Conservation (phyloP, 176 grass and related monocot species). For the Juncus inflexus region DNA sequence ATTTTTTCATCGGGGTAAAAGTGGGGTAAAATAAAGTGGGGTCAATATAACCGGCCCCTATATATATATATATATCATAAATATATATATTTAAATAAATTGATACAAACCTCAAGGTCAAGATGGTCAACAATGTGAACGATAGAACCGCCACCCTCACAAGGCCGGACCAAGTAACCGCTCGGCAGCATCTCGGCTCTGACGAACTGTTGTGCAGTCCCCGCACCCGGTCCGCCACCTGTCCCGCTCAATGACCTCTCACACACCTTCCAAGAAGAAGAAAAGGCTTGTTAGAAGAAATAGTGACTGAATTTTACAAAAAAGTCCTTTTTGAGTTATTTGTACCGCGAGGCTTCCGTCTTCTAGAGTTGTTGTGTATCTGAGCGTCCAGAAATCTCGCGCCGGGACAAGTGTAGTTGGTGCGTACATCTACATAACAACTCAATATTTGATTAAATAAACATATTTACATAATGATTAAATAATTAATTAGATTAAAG, state of each 20-base stretch:
- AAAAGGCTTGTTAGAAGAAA: background rate
- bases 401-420: constrained; percentile 95
- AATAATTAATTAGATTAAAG: background rate
- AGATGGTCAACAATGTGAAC: constrained; percentile 98
- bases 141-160: constrained; percentile 82
- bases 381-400: constrained; percentile 91
- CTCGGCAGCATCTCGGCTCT: constrained; percentile 96
- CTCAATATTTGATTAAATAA: background rate
- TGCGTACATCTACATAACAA: constrained; percentile 71
- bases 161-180: constrained; percentile 90
- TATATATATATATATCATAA: no score
- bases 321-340: constrained; percentile 10
- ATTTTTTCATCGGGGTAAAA: no score
- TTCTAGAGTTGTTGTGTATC: constrained; percentile 79
- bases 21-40: no score
- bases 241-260: constrained; percentile 94
- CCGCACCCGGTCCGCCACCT: constrained; percentile 57
- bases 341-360: constrained; percentile 90
- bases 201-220: constrained; percentile 77
- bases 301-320: background rate
- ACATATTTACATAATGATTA: constrained; percentile 12
- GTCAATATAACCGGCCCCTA: no score
- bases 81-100: no score
- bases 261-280: constrained; percentile 47
- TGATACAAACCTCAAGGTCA: constrained; percentile 69